Evolutionary conservation across 768 basidiomycete species (phyloP), one percentile per base, ranked within the genome.

Genomic region (Boletus fagicola): DNA sequence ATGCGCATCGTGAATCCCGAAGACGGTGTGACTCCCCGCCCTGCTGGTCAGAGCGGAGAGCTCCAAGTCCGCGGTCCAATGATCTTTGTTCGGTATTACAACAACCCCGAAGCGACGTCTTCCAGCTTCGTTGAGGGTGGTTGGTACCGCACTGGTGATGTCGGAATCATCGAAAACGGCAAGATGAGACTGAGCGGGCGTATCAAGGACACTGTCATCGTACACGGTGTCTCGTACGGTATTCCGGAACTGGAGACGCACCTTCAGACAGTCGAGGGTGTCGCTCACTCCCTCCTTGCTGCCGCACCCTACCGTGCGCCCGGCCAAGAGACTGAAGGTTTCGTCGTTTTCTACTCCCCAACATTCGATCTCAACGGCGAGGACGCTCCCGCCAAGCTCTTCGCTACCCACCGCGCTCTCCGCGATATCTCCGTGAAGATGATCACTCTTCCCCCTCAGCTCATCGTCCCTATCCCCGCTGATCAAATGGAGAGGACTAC

Each of bases 141-240:
- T 6, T 86, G 84, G 84, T 81, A 82, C 68, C 78, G 77, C 61
- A 84, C 83, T n/a, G 84, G 85, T 1, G 85, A 86, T 60, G 68
- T 80, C 7, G 82, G 77, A 3, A 64, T 72, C 36, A 62, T 80
- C 12, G 58, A 68, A 42, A 65, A 68, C 8, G 70, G 72, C 4
- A 68, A 66, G 53, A 66, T 80, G 53, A 69, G 50, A 30, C 15
- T 51, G 13, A 51, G 50, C 38, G 50, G 50, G 18, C 50, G 50
- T 11, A 51, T 51, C 26, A 51, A 51, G 50, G 50, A 51, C 28
- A 51, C 50, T 6, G 50, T 51, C 13, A 51, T 51, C 2, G 50
- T 51, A 0, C 50, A 51, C n/a, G 50, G 50, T 40, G 50, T 51
- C 50, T 51, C 50, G n/a, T 40, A 51, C 39, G 36, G 50, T n/a